Percentiles rank a stretch among this genome's conserved stretches.
Conservation (phyloP, 1,284 basidiomycete genomes). For the Malassezia caprae region DNA sequence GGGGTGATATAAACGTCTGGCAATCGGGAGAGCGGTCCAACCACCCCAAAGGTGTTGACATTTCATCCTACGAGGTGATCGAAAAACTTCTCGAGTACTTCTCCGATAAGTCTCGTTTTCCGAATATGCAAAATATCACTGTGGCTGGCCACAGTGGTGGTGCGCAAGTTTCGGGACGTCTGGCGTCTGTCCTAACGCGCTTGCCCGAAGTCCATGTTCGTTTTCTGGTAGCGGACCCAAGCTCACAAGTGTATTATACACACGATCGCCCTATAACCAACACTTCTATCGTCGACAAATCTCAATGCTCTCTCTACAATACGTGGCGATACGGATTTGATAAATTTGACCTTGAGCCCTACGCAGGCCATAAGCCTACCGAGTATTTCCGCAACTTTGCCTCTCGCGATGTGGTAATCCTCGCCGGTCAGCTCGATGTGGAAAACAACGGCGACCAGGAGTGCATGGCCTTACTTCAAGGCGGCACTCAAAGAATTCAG, state of each 20-base stretch:
- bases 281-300: constrained; percentile 3
- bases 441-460: constrained; percentile 26
- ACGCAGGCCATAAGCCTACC: neutral
- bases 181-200: constrained; percentile 18
- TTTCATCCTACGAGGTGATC: constrained; percentile 23
- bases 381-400: constrained; percentile 23
- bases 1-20: constrained; percentile 36
- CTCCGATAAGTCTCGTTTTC: constrained; percentile 18
- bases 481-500: constrained; percentile 20
- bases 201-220: constrained; percentile 19
- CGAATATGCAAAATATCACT: constrained; percentile 31
- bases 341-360: constrained; percentile 2
- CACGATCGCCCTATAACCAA: constrained; percentile 24
- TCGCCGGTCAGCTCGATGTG: constrained; percentile 25
- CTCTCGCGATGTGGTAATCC: constrained; percentile 26
- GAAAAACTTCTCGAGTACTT: constrained; percentile 23
- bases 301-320: constrained; percentile 23
- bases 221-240: constrained; percentile 32
- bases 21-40: constrained; percentile 22
- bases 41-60: constrained; percentile 13
- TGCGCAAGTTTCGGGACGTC: constrained; percentile 29
- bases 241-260: constrained; percentile 33
- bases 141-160: constrained; percentile 40
- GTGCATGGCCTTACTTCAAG: constrained; percentile 27
- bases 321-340: constrained; percentile 28